Conservation (phyloP, 2,329 filamentous ascomycete genomes). For the Gnomoniopsis sp. region DNA sequence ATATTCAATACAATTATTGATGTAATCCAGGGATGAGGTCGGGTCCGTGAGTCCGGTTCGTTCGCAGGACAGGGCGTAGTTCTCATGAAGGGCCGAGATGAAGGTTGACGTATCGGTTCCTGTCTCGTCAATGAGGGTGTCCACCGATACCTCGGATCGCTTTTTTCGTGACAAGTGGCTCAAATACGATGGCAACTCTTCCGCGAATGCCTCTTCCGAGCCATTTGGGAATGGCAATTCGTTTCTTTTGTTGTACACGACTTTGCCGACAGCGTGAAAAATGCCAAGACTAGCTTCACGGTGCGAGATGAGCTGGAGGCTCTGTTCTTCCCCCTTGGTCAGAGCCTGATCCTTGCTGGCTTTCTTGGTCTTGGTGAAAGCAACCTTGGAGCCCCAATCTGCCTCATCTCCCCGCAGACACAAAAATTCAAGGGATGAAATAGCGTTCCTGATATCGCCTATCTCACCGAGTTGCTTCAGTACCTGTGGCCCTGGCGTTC, state of each 20-base stretch:
- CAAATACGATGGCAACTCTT: constrained; percentile 58
- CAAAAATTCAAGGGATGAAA: constrained; percentile 88
- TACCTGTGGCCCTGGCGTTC: constrained; percentile 74
- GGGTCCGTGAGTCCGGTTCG: constrained; percentile 45
- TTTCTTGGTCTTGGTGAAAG: constrained; percentile 67
- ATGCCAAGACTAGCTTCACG: constrained; percentile 88
- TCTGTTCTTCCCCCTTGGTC: constrained; percentile 76
- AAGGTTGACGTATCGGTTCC: constrained; percentile 92
- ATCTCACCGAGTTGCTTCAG: constrained; percentile 78
- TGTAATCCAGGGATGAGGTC: constrained; percentile 66
- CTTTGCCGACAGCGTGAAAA: constrained; percentile 93
- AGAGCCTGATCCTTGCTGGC: constrained; percentile 53
- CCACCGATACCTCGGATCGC: constrained; percentile 62
- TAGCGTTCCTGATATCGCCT: constrained; percentile 89
- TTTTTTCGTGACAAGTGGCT: constrained; percentile 56
- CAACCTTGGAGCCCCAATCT: constrained; percentile 72
- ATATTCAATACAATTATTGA: constrained; percentile 81
- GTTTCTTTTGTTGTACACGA: constrained; percentile 92
- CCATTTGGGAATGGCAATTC: constrained; percentile 40
- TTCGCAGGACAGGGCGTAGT: constrained; percentile 83
- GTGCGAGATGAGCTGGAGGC: constrained; percentile 75
- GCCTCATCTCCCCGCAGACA: constrained; percentile 76
- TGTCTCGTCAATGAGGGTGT: constrained; percentile 84
- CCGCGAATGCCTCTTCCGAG: constrained; percentile 39
- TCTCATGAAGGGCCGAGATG: constrained; percentile 86